Evolutionary conservation across 495 filamentous ascomycete genomes (phyloP), one percentile per base, ranked within the genome.

Genomic region (Penicillium alfredii): DNA sequence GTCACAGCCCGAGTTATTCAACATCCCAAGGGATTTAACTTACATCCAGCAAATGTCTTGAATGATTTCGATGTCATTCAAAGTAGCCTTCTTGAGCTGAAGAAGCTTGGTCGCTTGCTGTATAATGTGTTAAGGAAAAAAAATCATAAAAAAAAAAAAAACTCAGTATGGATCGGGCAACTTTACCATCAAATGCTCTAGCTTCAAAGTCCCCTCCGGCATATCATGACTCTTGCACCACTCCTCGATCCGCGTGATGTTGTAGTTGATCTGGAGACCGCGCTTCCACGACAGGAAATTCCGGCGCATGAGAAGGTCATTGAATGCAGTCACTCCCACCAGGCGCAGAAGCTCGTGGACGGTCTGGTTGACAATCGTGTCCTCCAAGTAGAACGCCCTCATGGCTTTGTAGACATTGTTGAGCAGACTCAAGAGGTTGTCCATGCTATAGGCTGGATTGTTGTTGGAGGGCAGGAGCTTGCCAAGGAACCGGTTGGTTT

Each of bases 41-140:
- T 65, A 90, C 92, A 97, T 97, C 93, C 93, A 99, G 73, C 93
- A 99, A 43, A 99, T 99, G 58, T 99, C 93, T 70, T 99, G 93
- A 42, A 99, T 99, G 48, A 99, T 99, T 63, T 97, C 93, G 53
- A 99, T 99, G 58, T 99, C 93, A 61, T 95, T 96, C 53, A 99
- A 61, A 4, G 93, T 99, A 5, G 93, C 93, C 64, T 99, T 99
- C 78, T 99, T 99, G 41, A 99, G 73, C 61, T 99, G 93, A 26
- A 99, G 71, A 40, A 99, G 82, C 68, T 99, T 99, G 26, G 93
- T 99, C 31, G 93, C 93, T 86, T 96, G 89, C 84, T 88, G 46
- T 45, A 44, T 16, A 30, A 20, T 12, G 23, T 18, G 45, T 71
- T 53, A 77, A 9, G 5, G 0, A n/a, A 8, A 25, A n/a, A 9